These are phyloP conservation scores for Rhodotorula kratochvilovae DNA, from an alignment of 768 basidiomycete species.

Conservation along the genomic window DNA sequence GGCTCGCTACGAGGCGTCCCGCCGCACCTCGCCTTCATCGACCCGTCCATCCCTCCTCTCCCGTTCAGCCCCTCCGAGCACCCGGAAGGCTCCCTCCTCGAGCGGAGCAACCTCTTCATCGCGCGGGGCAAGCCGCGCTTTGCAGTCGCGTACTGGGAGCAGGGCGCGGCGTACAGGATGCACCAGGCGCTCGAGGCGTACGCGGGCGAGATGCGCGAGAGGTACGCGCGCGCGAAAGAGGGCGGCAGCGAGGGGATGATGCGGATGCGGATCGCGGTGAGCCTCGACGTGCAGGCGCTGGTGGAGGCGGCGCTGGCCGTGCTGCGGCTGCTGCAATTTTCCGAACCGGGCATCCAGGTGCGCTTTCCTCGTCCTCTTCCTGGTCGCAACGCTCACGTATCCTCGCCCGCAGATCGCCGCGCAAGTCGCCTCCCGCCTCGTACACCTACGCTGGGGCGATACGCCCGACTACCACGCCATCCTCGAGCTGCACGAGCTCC, in stretches of 20 bases:
- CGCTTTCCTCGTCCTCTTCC: neutral
- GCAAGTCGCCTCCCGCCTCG: neutral
- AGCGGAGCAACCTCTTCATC: neutral
- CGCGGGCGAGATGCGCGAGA: neutral
- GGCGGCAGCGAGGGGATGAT: neutral
- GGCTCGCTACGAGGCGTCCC: neutral
- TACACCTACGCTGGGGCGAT: neutral
- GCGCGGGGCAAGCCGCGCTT: neutral
- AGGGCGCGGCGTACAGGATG: neutral
- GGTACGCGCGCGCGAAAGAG: no score
- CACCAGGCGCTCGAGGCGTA: neutral
- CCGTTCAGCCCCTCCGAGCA: neutral
- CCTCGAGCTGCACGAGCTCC: neutral
- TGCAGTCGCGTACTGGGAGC: neutral
- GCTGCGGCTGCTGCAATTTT: neutral
- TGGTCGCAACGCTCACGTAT: neutral
- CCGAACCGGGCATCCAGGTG: neutral
- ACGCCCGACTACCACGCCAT: neutral
- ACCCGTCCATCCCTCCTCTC: neutral
- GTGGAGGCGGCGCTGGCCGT: neutral
- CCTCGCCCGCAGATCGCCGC: neutral
- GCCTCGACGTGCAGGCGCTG: neutral
- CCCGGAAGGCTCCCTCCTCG: neutral
- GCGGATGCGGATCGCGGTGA: neutral
- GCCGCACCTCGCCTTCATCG: neutral